Conservation (phyloP, 2,329 filamentous ascomycete species). For the Endothia cerciana region DNA sequence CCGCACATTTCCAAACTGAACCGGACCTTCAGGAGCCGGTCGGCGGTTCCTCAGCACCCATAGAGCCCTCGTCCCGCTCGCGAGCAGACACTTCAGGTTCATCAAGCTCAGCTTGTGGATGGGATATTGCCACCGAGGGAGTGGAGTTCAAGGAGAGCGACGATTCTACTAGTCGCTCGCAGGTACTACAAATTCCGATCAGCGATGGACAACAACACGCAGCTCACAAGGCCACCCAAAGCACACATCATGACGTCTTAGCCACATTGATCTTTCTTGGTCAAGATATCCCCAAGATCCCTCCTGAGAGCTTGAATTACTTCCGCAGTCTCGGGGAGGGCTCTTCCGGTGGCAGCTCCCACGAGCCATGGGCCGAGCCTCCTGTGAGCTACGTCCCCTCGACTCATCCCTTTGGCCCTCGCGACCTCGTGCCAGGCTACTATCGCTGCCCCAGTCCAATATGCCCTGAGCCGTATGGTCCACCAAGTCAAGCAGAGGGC, state of each 20-base stretch:
- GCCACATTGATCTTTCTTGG: neutral
- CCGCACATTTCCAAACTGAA: neutral
- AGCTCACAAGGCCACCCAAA: neutral
- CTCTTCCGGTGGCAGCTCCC: neutral
- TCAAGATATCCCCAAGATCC: neutral
- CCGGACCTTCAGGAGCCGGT: neutral
- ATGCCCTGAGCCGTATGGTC: no score
- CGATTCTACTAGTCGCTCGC: neutral
- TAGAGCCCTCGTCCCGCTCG: neutral
- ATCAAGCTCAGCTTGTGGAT: neutral
- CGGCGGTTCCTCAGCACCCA: neutral
- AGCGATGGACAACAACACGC: neutral
- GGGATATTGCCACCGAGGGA: neutral
- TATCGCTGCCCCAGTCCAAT: no score
- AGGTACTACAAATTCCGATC: neutral
- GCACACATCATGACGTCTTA: neutral
- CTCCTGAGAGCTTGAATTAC: neutral
- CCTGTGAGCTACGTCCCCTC: no score
- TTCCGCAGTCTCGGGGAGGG: neutral
- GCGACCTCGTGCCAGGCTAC: no score
- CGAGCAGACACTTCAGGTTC: neutral
- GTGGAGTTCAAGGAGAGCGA: neutral
- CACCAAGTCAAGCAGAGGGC: no score
- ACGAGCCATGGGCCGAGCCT: neutral
- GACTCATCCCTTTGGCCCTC: no score